Evolutionary conservation across 2,329 filamentous ascomycete genomes (phyloP), one percentile per base, ranked within the genome.

Genomic region (Leptographium wingfieldii): DNA sequence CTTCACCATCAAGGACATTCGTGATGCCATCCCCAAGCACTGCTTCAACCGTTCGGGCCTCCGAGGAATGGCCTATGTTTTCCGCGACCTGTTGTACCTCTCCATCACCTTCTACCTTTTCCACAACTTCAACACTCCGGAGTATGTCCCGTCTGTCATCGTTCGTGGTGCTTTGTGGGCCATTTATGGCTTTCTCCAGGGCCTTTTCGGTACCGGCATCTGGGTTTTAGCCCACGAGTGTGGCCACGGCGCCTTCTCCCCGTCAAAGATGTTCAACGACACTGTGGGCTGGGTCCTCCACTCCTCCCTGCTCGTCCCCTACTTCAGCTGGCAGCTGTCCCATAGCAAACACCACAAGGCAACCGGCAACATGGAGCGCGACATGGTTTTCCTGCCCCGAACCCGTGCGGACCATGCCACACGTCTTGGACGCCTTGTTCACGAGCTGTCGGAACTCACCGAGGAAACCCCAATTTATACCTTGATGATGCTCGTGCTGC

Each of bases 301-400:
- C 78, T 96, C 92, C 46, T 74, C 84, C 53, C 84, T 96, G 48
- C 80, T 96, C 11, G 66, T 99, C 56, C 94, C 94, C 27, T 99
- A 97, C 79, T 99, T 96, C 79, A 95, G 90, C 72, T 99, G 94
- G 94, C 95, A 99, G 79, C 92, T 97, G 76, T 96, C 91, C 66
- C 94, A 99, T 78, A 88, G 90, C 79, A 96, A 96, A 84, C 94
- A 99, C 80, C 94, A 99, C 88, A 97, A 97, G 83, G 91, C 92
- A 65, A 99, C 94, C 48, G 94, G 92, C 68, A 84, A 99, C 80
- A 86, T 99, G 77, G 91, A 95, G 76, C 90, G 92, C 67, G 94
- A 99, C 76, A 99, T 99, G 94, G 94, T 97, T 64, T 97, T 96
- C 72, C 80, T 97, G n/a, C 94, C 94, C 62, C 90, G 90, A 76